Base-by-base conservation (phyloP, 345 rosid species). In the Carallia pectinifolia region DNA sequence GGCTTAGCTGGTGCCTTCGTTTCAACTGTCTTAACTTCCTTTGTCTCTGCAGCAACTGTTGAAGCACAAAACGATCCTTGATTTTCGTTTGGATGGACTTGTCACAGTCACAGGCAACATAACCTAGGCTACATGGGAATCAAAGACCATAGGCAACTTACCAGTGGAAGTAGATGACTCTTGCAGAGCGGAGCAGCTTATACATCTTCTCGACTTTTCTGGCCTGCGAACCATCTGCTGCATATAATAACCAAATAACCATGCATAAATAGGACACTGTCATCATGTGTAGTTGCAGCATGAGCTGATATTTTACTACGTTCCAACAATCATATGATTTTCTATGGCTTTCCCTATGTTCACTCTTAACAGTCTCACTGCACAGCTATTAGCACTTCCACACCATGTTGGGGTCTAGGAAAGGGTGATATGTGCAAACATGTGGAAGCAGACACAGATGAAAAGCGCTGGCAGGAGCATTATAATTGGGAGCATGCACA, bases 81-180 rank as follows among this genome's bases (percentile, higher is more conserved):
- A 17, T 16, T 29, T 16, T 53, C 23, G 34, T 7, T 68, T 30
- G 39, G 64, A 27, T 29, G 9, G 4, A 16, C 6, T 18, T 30
- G 59, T 4, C 53, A 19, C 0, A 3, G 6, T 38, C 3, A n/a
- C 8, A 38, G 27, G 15, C 9, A 23, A 4, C 30, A 48, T 7
- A n/a, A 47, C 10, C 7, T 15, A 56, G 4, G 33, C 33, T 56
- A 19, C 3, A 27, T 56, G 50, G 4, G 59, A 31, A 55, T 12
- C 23, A 23, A 55, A 12, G 23, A 58, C 13, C 18, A 31, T 8
- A 5, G 30, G 54, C 38, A 2, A n/a, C 16, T 54, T 68, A 89
- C 93, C 84, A 13, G 97, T 68, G 64, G 91, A 85, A 79, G 85
- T 79, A 6, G 97, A 88, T 23, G 98, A 86, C 60, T 91, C 96